Conservation (phyloP, 495 filamentous ascomycete genomes). For the Trichoderma reesei region DNA sequence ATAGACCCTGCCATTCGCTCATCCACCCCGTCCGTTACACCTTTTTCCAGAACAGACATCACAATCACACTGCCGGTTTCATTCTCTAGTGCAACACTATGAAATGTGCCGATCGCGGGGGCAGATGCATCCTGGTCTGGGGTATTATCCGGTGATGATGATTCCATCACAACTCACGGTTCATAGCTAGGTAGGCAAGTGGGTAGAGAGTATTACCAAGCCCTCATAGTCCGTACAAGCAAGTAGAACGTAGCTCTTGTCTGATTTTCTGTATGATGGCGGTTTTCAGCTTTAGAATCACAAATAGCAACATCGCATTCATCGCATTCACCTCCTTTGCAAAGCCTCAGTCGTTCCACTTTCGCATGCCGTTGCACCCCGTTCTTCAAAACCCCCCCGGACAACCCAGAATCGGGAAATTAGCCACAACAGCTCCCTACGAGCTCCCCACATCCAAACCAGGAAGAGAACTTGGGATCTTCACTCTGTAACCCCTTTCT, state of each 20-base stretch:
- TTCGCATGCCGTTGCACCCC: background rate
- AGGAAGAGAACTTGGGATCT: constrained; percentile 2
- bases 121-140: background rate
- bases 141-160: background rate
- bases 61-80: background rate
- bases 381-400: background rate
- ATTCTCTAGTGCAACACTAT: background rate
- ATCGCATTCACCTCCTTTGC: no score
- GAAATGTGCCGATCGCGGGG: background rate
- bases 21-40: background rate
- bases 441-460: background rate
- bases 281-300: no score
- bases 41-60: background rate
- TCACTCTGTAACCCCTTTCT: background rate
- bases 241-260: no score
- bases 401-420: background rate
- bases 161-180: background rate
- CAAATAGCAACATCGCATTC: no score
- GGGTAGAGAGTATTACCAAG: no score
- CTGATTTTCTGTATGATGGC: no score
- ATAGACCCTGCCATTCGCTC: background rate
- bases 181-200: no score
- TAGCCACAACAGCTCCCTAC: background rate
- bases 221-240: no score
- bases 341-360: no score